Base-by-base conservation (phyloP, 1,139 yeast species). In the Blastobotrys malaysiensis region DNA sequence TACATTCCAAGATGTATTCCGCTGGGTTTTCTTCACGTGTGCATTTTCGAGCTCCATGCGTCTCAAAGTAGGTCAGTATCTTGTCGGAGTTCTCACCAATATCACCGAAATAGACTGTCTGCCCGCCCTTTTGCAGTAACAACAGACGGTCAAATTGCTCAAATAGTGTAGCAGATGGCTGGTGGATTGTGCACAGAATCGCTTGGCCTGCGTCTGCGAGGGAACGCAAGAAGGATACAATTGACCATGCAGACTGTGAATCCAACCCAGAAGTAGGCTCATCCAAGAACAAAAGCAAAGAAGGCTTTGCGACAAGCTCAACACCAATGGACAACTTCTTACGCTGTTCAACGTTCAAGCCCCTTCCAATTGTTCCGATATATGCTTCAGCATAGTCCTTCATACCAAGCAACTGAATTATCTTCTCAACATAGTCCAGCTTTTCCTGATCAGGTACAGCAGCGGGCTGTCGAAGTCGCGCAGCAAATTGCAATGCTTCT, bases 211-310 rank as follows among this genome's bases (percentile, higher is more conserved):
- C 83, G 63, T 81, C 75, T 16, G 91, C 86, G 54, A 86, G 75
- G 65, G 82, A 82, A 68, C 87, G 78, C 79, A 86, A 78, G 68
- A 86, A 75, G 65, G 82, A 82, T 67, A 87, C 81, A 62, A 85
- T 82, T 22, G 90, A 80, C 91, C 91, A 86, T 7, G 96, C 93
- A 56, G 95, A 84, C 71, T 87, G 95, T 13, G 96, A 86, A 67
- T 88, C 96, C 59, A 88, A 76, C 63, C 96, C 96, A 6, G 96
- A 88, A 20, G 96, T 88, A 6, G 96, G 96, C 67, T 88, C 96
- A 72, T 88, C 96, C 66, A 88, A 77, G 70, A 88, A 88, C 53
- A 88, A 73, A 57, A 88, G 73, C 52, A 88, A 74, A 58, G 84
- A 82, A 2, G 96, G 96, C 67, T 85, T 88, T 14, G 96, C 95